These are phyloP conservation scores for Cichorium intybus DNA, from an alignment of 140 eudicot species.

Conservation along the genomic window DNA sequence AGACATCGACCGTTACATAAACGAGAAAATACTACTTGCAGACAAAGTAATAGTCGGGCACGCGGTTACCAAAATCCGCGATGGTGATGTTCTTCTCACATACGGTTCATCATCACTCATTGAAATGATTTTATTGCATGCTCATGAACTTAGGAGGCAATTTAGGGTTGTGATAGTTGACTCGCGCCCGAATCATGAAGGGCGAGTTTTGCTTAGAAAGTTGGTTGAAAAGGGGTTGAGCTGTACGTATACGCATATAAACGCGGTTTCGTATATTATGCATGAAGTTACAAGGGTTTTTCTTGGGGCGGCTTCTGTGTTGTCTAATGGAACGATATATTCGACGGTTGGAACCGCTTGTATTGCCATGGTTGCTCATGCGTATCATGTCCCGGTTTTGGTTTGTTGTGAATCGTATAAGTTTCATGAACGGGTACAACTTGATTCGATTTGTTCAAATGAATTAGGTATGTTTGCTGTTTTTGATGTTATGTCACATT, in stretches of 20 bases:
- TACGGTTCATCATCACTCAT: constrained; percentile 68
- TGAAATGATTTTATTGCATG: constrained; percentile 63
- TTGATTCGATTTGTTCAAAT: constrained; percentile 88
- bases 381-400: constrained; percentile 73
- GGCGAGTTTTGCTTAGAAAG: constrained; percentile 64
- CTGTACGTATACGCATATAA: constrained; percentile 87
- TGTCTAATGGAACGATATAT: constrained; percentile 83
- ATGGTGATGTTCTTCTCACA: constrained; percentile 87
- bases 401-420: constrained; percentile 94
- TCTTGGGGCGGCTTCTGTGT: constrained; percentile 83
- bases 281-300: constrained; percentile 80
- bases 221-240: constrained; percentile 71
- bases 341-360: constrained; percentile 89
- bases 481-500: too few species aligned
- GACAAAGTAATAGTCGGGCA: constrained; percentile 65
- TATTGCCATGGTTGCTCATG: constrained; percentile 96
- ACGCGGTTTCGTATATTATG: constrained; percentile 86
- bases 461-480: constrained; percentile 67
- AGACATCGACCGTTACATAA: constrained; percentile 65
- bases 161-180: constrained; percentile 85
- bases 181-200: constrained; percentile 92
- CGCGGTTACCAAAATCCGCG: constrained; percentile 79
- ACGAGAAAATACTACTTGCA: constrained; percentile 73
- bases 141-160: constrained; percentile 74
- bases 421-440: constrained; percentile 88